Percentiles rank a stretch among this genome's conserved stretches.
Evolutionary conservation across 352 stramenopile genomes (phyloP).

Genomic region (Phytophthora multivora): DNA sequence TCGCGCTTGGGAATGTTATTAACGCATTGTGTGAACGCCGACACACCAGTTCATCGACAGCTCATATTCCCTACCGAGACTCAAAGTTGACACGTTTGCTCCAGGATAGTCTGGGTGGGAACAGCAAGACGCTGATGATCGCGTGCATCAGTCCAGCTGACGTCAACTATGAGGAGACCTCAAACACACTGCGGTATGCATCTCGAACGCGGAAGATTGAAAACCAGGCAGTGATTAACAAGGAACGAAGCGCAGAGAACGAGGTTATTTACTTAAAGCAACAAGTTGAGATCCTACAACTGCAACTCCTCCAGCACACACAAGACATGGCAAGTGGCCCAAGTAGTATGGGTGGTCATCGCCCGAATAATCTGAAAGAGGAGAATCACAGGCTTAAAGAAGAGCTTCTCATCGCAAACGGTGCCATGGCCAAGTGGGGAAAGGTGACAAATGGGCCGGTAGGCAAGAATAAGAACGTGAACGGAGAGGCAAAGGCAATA

Average conservation of each 20-base stretch:
- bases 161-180: conserved; percentile 93
- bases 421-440: conserved; percentile 73
- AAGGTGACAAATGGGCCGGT: conserved; percentile 52
- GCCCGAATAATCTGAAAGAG: conserved; percentile 18
- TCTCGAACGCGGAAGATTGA: conserved; percentile 98
- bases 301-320: conserved; percentile 60
- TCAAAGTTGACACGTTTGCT: conserved; percentile 92
- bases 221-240: conserved; percentile 97
- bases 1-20: conserved; percentile 96
- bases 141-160: conserved; percentile 81
- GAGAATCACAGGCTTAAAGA: conserved; percentile 46
- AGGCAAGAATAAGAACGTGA: conserved; percentile 21
- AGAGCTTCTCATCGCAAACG: conserved; percentile 34
- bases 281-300: conserved; percentile 67
- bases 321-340: not conserved
- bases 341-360: not conserved
- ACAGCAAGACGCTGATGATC: conserved; percentile 93
- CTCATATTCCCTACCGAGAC: conserved; percentile 89
- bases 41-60: conserved; percentile 39
- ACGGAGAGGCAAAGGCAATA: conserved; percentile 35
- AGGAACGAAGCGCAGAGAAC: conserved; percentile 92
- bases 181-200: conserved; percentile 95
- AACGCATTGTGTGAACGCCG: conserved; percentile 86
- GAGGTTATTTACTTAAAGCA: conserved; percentile 66
- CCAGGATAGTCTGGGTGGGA: conserved; percentile 88